Base-by-base conservation (phyloP, 2,329 filamentous ascomycete species). In the Aspergillus oerlinghausenensis region DNA sequence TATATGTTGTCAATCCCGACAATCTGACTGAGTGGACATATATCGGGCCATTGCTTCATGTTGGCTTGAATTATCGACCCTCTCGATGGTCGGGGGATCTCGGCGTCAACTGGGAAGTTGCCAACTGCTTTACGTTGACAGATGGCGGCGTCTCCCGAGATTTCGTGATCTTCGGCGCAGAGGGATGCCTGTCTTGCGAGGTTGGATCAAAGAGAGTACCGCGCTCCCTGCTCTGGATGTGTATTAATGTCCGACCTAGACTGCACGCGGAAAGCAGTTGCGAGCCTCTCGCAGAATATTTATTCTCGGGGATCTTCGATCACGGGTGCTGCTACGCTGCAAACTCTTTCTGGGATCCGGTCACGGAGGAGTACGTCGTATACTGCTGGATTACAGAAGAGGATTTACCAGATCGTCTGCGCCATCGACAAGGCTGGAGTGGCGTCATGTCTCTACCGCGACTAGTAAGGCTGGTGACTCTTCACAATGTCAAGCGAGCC, bases 301-400 rank as follows among this genome's bases (percentile, higher is more conserved):
- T 68, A 4, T 80, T 74, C 58, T 73, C 73, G 9, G 80, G 80
- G 1, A 69, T 77, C 10, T 71, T 82, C 21, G 80, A 82, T 53
- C 75, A 81, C 49, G 80, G 79, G 2, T 73, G 72, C 25, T 66
- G 77, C 14, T 82, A 82, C 52, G 80, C 80, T 0, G 76, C 77
- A 3, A 81, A 79, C 54, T 77, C 78, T 0, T 82, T 80, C 60
- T 73, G 70, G 59, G 78, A 82, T 49, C 77, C 79, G 0, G 61
- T 72, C 3, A 74, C 77, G 0, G 64, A 70, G 0, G 70, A 70
- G 43, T 70, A 74, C 10, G 70, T 82, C 4, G 70, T 78, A 1
- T 81, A 74, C 65, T 79, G 79, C 3, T 82, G 80, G 80, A 69
- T 83, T 38, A 76, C 73, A 1, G 80, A 83, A 60, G 80, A 83